Percentiles rank a stretch among this genome's conserved stretches.
These are phyloP conservation scores for apple (Malus domestica) DNA, from an alignment of 306 rosid genomes.

Conservation along the genomic window ASM211411v1 NC_041795.1:18646501-18647000, in stretches of 20 bases:
- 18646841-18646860: constrained; percentile 89
- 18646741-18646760: constrained; percentile 57
- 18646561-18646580: background rate
- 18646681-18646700: constrained; percentile 49
- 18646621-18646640: background rate
- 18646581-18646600: background rate
- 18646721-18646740: constrained; percentile 63
- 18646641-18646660: background rate
- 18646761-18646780: constrained; percentile 65
- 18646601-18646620: too few species aligned
- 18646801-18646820: constrained; percentile 93
- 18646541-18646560: background rate
- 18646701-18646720: constrained; percentile 46
- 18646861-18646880: constrained; percentile 96
- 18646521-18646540: background rate
- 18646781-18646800: constrained; percentile 79
- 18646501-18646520: background rate
- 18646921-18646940: background rate
- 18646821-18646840: constrained; percentile 83
- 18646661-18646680: background rate
- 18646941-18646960: background rate
- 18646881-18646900: constrained; percentile 98
- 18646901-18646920: constrained; percentile 13
- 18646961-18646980: background rate
- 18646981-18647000: background rate